phyloP scores from a whole-genome alignment of 176 grass and related monocot genomes.

The Urochloa ruziziensis region DNA sequence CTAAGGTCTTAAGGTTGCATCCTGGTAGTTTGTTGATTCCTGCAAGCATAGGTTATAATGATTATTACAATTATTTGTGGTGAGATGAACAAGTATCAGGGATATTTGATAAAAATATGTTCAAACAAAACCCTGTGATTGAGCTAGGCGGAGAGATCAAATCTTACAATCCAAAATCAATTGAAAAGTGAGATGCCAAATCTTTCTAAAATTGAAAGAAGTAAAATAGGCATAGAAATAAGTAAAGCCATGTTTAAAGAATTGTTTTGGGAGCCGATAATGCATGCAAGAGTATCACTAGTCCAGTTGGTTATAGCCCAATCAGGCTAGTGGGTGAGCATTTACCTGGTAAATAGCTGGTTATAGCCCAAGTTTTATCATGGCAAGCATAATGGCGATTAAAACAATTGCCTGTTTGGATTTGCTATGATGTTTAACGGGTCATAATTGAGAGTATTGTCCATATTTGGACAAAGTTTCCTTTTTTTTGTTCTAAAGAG shows the following conservation, averaged over 20 bases:
- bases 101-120: not conserved
- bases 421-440: not conserved
- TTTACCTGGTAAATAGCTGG: too few relatives aligned
- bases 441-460: not conserved
- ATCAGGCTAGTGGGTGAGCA: too few relatives aligned
- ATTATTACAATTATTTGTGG: not conserved
- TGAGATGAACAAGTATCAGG: not conserved
- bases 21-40: conserved; percentile 19
- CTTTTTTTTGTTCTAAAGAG: not conserved
- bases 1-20: not conserved
- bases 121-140: not conserved
- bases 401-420: not conserved
- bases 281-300: not conserved
- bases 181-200: not conserved
- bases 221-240: not conserved
- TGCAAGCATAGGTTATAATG: not conserved
- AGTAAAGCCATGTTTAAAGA: not conserved
- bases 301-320: not conserved
- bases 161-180: not conserved
- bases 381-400: not conserved
- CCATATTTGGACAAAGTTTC: not conserved
- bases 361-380: not conserved
- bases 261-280: not conserved
- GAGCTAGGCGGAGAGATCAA: not conserved
- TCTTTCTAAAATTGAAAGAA: not conserved